A percentile compares a stretch with the other conserved stretches of the same genome.
Conservation (phyloP, 176 grass and related monocot genomes). For the Musa schizocarpa region DNA sequence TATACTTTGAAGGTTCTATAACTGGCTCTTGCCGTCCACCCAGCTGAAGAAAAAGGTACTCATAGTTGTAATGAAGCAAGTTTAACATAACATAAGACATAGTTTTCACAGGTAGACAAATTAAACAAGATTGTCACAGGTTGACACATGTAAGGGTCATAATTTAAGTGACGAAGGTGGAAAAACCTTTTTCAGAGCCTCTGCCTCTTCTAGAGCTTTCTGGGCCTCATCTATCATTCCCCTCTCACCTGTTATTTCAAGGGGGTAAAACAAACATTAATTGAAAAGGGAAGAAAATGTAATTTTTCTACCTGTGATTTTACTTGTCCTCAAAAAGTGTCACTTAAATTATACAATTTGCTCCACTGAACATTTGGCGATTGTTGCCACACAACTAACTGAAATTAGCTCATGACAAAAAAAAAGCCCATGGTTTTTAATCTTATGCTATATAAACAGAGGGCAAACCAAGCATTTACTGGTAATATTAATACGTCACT, state of each 20-base stretch:
- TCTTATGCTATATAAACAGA: too few relatives aligned
- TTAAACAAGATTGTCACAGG: neutral
- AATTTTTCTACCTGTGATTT: neutral
- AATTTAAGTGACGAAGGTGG: neutral
- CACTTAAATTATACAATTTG: too few relatives aligned
- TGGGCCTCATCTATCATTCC: conserved; percentile 31
- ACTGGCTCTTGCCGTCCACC: conserved; percentile 18
- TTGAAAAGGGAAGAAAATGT: neutral
- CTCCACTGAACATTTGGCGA: too few relatives aligned
- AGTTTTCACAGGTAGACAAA: neutral
- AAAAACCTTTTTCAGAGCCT: conserved; percentile 29
- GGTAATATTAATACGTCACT: too few relatives aligned
- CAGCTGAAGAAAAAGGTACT: conserved; percentile 6
- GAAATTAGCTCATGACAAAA: too few relatives aligned
- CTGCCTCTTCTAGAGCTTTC: conserved; percentile 30
- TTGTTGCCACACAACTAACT: too few relatives aligned
- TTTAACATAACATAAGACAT: neutral
- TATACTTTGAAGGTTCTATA: conserved; percentile 18
- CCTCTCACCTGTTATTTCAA: conserved; percentile 17
- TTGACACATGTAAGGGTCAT: too few relatives aligned
- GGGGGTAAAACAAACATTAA: neutral
- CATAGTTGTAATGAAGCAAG: neutral
- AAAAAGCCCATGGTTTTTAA: too few relatives aligned
- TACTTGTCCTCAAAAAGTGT: too few relatives aligned
- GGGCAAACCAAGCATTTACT: too few relatives aligned